A percentile compares a stretch with the other conserved stretches of the same genome.
Conservation (phyloP, 179 eudicot genomes). For the Corrigiola litoralis region DNA sequence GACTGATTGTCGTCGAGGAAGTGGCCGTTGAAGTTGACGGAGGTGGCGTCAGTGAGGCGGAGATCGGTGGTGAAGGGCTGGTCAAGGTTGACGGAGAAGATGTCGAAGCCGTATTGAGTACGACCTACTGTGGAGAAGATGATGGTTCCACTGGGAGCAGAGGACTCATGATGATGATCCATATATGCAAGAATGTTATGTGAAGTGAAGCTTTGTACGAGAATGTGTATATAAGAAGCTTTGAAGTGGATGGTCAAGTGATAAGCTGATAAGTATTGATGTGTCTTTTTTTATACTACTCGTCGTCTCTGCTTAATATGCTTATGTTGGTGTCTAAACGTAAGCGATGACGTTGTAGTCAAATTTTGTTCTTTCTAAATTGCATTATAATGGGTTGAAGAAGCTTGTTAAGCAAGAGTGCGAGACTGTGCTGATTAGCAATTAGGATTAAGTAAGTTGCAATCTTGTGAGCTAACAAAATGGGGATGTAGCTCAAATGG, state of each 20-base stretch:
- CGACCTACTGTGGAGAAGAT: slow-evolving; percentile 73
- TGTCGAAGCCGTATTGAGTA: slow-evolving; percentile 61
- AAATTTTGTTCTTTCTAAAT: too few relatives aligned
- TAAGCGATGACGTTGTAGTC: slow-evolving; percentile 15
- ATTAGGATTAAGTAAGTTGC: too few relatives aligned
- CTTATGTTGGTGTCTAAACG: too few relatives aligned
- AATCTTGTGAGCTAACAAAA: neutral
- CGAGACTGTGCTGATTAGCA: too few relatives aligned
- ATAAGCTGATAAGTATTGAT: too few relatives aligned
- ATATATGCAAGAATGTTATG: too few relatives aligned
- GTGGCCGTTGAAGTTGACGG: slow-evolving; percentile 63
- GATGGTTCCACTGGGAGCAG: slow-evolving; percentile 37
- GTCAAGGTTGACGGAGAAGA: slow-evolving; percentile 47
- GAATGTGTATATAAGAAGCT: too few relatives aligned
- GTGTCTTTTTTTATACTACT: too few relatives aligned
- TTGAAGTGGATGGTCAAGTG: neutral
- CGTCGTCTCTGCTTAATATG: neutral
- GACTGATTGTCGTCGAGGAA: slow-evolving; percentile 36
- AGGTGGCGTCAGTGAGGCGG: slow-evolving; percentile 60
- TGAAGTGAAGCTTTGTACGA: too few relatives aligned
- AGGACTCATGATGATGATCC: too few relatives aligned
- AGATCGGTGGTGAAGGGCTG: slow-evolving; percentile 18
- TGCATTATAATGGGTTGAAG: too few relatives aligned
- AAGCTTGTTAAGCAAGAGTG: too few relatives aligned
- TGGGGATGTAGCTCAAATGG: neutral